Percentiles rank a stretch among this genome's conserved stretches.
Evolutionary conservation across 2,329 filamentous ascomycete genomes (phyloP).

Genomic region (Talaromyces sp.): DNA sequence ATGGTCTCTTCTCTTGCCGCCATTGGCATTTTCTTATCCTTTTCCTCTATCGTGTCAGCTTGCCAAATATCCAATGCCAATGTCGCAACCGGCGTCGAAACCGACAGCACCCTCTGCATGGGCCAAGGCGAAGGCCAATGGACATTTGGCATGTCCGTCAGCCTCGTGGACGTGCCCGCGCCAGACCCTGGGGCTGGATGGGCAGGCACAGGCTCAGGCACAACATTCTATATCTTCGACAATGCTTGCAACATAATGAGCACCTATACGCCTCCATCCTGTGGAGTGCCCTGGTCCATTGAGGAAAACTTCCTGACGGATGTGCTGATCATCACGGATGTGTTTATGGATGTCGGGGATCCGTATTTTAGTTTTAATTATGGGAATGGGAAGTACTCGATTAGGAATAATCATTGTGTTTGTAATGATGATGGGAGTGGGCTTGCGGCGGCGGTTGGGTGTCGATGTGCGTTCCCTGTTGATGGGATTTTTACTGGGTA

Average conservation of each 20-base stretch:
- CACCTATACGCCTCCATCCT: background rate
- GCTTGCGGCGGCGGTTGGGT: background rate
- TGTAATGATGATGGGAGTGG: background rate
- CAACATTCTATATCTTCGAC: background rate
- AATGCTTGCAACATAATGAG: background rate
- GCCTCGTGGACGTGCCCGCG: no score
- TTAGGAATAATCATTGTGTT: background rate
- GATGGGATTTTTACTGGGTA: no score
- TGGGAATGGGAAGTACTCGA: background rate
- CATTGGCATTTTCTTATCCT: no score
- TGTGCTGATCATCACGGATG: background rate
- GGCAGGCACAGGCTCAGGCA: no score
- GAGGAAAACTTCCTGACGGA: background rate
- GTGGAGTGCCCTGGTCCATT: background rate
- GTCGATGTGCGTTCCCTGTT: background rate
- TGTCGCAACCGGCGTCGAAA: no score
- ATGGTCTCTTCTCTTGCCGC: no score
- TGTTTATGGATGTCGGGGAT: background rate
- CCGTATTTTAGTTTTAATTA: background rate
- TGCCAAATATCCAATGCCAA: no score
- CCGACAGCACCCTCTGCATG: no score
- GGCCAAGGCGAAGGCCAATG: no score
- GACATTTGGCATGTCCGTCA: no score
- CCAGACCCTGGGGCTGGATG: no score
- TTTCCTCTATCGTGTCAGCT: no score